Percentiles rank a stretch among this genome's conserved stretches.
phyloP scores from a whole-genome alignment of 1,284 basidiomycete genomes.

The Jaminaea rosea region DNA sequence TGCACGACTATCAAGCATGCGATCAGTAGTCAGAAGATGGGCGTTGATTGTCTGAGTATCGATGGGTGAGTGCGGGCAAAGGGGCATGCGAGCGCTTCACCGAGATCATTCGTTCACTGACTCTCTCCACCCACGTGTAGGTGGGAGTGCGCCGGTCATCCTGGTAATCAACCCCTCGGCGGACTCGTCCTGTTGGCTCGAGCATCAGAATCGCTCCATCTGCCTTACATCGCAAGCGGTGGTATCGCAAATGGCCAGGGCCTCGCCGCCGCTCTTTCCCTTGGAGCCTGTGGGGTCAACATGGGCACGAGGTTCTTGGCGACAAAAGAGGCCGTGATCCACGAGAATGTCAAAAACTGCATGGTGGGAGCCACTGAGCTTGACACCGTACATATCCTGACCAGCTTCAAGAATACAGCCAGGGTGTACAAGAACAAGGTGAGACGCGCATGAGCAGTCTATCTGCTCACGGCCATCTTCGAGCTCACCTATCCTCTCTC shows the following conservation, averaged over 20 bases:
- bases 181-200: constrained; percentile 82
- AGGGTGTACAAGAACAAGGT: constrained; percentile 63
- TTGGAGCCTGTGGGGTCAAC: constrained; percentile 57
- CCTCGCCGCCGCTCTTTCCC: constrained; percentile 67
- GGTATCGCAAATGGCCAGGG: constrained; percentile 58
- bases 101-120: neutral
- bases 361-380: constrained; percentile 73
- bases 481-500: neutral
- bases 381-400: constrained; percentile 74
- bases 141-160: constrained; percentile 71
- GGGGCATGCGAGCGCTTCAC: too few relatives aligned
- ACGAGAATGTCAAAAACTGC: constrained; percentile 79
- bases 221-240: constrained; percentile 82
- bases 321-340: constrained; percentile 62
- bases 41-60: constrained; percentile 64
- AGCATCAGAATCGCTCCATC: constrained; percentile 71
- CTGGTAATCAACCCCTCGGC: constrained; percentile 88
- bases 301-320: constrained; percentile 61
- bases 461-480: neutral
- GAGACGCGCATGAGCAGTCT: neutral
- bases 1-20: constrained; percentile 61
- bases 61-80: constrained; percentile 23
- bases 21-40: constrained; percentile 64
- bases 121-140: neutral
- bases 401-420: constrained; percentile 68